Conservation (phyloP, 371 early-diverging fungal species). For the Lichtheimia ramosa region DNA sequence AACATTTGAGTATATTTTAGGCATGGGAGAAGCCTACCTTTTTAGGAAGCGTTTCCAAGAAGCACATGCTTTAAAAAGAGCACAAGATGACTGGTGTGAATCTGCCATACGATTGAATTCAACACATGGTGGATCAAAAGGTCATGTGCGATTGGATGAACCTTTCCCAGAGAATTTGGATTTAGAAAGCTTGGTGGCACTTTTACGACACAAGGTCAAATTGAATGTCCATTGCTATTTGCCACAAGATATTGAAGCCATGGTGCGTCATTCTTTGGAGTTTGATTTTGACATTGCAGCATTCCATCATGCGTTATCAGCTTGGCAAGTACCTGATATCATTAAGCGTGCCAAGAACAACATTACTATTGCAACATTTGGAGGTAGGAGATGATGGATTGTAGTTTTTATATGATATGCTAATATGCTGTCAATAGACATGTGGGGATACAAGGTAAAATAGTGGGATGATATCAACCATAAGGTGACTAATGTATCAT, state of each 20-base stretch:
- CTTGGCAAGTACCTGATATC: constrained; percentile 69
- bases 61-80: constrained; percentile 49
- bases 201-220: constrained; percentile 70
- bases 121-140: constrained; percentile 2
- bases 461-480: no score
- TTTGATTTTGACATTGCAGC: constrained; percentile 75
- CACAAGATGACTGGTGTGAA: constrained; percentile 82
- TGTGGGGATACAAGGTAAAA: neutral
- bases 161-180: constrained; percentile 66
- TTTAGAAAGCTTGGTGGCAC: constrained; percentile 61
- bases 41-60: constrained; percentile 62
- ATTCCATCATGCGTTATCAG: constrained; percentile 83
- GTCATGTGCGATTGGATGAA: constrained; percentile 19
- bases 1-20: no score
- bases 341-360: constrained; percentile 62
- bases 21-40: constrained; percentile 74
- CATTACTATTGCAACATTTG: constrained; percentile 49
- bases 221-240: constrained; percentile 79
- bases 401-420: neutral
- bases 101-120: constrained; percentile 33
- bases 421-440: neutral
- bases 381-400: no score
- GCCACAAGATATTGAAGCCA: constrained; percentile 69
- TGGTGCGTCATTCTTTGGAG: constrained; percentile 73
- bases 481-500: no score